Evolutionary conservation across 805 yeast genomes (phyloP).

Genomic region (Candida easanensis): DNA sequence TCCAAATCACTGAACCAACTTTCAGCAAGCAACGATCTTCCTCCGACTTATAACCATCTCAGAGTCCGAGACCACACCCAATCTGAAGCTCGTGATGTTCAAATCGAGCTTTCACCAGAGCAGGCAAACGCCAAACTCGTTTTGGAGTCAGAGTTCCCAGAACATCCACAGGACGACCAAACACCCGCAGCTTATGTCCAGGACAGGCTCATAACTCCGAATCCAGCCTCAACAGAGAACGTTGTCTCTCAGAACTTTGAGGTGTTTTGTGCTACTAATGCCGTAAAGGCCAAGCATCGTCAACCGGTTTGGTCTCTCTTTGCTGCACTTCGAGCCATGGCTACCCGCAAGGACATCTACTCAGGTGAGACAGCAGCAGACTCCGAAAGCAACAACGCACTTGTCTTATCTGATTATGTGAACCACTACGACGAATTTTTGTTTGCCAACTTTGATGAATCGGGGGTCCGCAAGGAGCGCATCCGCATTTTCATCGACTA

Average conservation of each 20-base stretch:
- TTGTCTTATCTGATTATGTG: constrained; percentile 24
- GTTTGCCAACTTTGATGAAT: constrained; percentile 28
- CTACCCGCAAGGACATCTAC: constrained; percentile 41
- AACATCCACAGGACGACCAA: not conserved
- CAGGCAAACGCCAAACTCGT: constrained; percentile 10
- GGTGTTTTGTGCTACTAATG: constrained; percentile 20
- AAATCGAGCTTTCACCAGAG: constrained; percentile 17
- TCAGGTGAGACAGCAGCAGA: constrained; percentile 34
- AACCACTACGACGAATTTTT: constrained; percentile 27
- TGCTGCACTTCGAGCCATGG: constrained; percentile 50
- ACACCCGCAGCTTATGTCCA: constrained; percentile 22
- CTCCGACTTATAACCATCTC: constrained; percentile 7
- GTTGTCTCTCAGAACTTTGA: constrained; percentile 28
- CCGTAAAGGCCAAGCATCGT: constrained; percentile 19
- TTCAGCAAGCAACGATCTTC: constrained; percentile 8
- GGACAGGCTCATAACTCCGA: constrained; percentile 1
- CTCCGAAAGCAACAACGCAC: constrained; percentile 17
- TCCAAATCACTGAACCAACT: constrained; percentile 26
- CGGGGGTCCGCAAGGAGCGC: constrained; percentile 28
- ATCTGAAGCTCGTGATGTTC: constrained; percentile 16
- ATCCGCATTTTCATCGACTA: constrained; percentile 42
- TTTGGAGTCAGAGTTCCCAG: not conserved
- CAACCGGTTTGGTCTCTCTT: constrained; percentile 57
- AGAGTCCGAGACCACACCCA: constrained; percentile 13
- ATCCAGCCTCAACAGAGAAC: constrained; percentile 19